These are phyloP conservation scores for Tilletia indica DNA, from an alignment of 1,284 basidiomycete species.

Conservation along the genomic window DNA sequence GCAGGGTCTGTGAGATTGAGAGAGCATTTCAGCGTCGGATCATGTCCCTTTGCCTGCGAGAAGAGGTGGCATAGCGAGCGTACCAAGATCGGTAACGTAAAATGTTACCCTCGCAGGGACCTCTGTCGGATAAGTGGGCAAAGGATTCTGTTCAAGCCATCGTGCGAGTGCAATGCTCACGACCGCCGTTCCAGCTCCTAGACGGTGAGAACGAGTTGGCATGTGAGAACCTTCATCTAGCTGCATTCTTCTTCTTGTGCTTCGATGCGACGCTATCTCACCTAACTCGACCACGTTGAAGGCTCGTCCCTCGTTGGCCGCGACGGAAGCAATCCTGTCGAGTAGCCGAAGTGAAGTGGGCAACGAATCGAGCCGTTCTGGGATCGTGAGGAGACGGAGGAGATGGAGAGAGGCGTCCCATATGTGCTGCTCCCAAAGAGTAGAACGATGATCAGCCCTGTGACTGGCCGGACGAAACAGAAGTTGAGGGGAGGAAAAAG, in stretches of 20 bases:
- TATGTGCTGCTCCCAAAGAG: constrained; percentile 18
- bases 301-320: background rate
- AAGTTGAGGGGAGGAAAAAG: background rate
- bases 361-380: background rate
- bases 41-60: background rate
- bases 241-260: background rate
- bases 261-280: background rate
- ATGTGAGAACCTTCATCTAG: background rate
- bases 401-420: constrained; percentile 26
- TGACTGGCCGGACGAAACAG: too few relatives aligned
- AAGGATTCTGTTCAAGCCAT: background rate
- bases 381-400: background rate
- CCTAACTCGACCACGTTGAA: constrained; percentile 17
- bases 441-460: background rate
- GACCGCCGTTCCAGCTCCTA: constrained; percentile 1
- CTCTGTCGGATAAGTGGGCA: background rate
- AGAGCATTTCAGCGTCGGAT: background rate
- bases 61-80: background rate
- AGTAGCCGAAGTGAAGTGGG: background rate
- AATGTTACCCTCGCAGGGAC: background rate
- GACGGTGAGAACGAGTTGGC: background rate
- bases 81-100: constrained; percentile 18
- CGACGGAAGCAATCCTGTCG: background rate
- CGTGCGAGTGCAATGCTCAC: constrained; percentile 1
- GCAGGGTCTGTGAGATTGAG: constrained; percentile 12